Percentiles rank a stretch among this genome's conserved stretches.
Evolutionary conservation across 768 basidiomycete genomes (phyloP).

Genomic region (Kwoniella mangroviensis): DNA sequence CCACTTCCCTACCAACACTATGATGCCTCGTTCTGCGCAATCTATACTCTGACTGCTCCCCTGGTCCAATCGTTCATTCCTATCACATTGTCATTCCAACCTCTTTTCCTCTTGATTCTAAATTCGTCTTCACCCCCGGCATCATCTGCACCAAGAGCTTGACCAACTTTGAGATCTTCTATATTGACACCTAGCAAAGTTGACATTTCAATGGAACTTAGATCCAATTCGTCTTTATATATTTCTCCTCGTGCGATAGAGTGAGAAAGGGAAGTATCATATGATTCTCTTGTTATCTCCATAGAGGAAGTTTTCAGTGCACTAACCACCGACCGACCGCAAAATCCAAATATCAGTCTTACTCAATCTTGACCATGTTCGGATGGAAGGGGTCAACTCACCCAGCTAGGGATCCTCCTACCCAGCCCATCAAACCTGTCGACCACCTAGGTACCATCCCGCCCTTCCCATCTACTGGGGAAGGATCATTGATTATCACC

Average conservation of each 20-base stretch:
- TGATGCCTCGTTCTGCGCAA: too few species aligned
- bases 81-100: constrained; percentile 37
- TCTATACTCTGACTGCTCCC: constrained; percentile 7
- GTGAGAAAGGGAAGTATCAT: constrained; percentile 66
- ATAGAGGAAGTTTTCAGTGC: constrained; percentile 83
- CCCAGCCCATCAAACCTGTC: constrained; percentile 81
- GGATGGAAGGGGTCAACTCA: constrained; percentile 58
- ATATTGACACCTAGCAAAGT: constrained; percentile 36
- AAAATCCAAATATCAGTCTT: neutral
- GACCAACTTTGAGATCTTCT: constrained; percentile 45
- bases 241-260: constrained; percentile 50
- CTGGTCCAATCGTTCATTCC: constrained; percentile 40
- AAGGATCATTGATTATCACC: constrained; percentile 78
- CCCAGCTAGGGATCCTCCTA: constrained; percentile 92
- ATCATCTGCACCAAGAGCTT: constrained; percentile 24
- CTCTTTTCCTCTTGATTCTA: constrained; percentile 30
- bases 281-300: constrained; percentile 80
- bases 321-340: constrained; percentile 58
- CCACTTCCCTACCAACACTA: too few species aligned
- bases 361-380: neutral
- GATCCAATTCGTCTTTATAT: constrained; percentile 56
- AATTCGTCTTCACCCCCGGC: constrained; percentile 9
- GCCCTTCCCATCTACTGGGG: constrained; percentile 59
- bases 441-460: constrained; percentile 88
- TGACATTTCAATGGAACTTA: constrained; percentile 28